Evolutionary conservation across 2,329 filamentous ascomycete species (phyloP), one percentile per base, ranked within the genome.

Genomic region (Stagonosporopsis cucurbitacearum): DNA sequence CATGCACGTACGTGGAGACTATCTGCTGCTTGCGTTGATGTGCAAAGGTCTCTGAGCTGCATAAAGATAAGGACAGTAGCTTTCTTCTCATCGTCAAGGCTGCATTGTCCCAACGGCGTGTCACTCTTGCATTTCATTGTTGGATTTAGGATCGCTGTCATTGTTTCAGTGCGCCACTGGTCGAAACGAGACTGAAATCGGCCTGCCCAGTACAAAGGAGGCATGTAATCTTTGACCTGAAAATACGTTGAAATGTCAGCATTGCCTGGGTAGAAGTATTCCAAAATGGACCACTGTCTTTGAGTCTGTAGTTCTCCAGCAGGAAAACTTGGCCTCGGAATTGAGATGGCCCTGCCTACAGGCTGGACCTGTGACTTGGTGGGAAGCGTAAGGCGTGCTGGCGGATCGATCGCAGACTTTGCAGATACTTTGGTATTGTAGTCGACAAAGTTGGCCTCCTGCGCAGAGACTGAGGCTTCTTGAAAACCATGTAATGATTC

Each of bases 151-250:
- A 66, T 54, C 8, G 50, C 60, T 25, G 54, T 48, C 65, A 72
- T 70, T 13, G 68, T 70, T 49, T 72, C 67, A 7, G 66, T 71
- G 26, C 69, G 71, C 72, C 72, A 75, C 39, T 67, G 66, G 52
- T 75, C 72, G 43, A 63, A 70, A 52, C 68, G 60, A 5, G 70
- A 61, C 48, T 71, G 69, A 42, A 75, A 73, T 8, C 72, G 64
- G 8, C 71, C 72, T 6, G 72, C 71, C 72, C 72, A 75, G 50
- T 73, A 75, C 6, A 66, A 44, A 2, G 64, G 56, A 33, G 70
- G 70, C 71, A 73, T 73, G 19, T 68, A 70, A 22, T 73, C 66
- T 62, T 63, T 66, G 19, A 75, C 63, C 71, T 73, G 70, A 20
- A 56, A 22, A 42, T 45, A 33, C 36, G 49, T 19, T 44, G 44